Evolutionary conservation across 352 stramenopile genomes (phyloP), one percentile per base, ranked within the genome.

Genomic region (Phytophthora gonapodyides): DNA sequence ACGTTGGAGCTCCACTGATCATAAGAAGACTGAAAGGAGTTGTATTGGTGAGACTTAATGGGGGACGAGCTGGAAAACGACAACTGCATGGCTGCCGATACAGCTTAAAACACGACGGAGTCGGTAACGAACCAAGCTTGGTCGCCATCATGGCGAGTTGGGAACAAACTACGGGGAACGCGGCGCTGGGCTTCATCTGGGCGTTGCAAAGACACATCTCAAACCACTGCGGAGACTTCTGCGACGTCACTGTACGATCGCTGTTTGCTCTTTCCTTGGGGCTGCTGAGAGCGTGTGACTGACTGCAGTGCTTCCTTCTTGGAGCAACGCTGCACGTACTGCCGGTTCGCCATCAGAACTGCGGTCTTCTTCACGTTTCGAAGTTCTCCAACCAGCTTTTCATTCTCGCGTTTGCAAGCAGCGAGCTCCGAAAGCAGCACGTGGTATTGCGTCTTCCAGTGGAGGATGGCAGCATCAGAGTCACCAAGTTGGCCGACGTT

Each of bases 351-450:
- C 36, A 55, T 50, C 38, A 76, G 21, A 30, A 73, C 49, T 21
- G 54, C 58, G 21, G 55, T 60, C 48, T 76, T 76, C 37, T 62
- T 68, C 46, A 55, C 64, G 27, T 55, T 67, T 5, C 51, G 58
- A 5, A 76, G 64, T 4, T 73, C 54, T 58, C 19, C 41, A 40
- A 17, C 10, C 2, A 73, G 45, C 21, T 34, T 38, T 16, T 58
- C 34, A 21, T 60, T 73, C 30, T 76, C 64, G 38, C 55, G 43
- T 15, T 58, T 59, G 37, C 27, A 56, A 1, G 34, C 46, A 21
- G 24, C 38, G 13, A 76, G 16, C 30, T 73, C 34, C 12, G 37
- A 21, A 24, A 68, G 46, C 7, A 46, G 33, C 41, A 62, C 30
- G 41, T 73, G 38, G 17, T 33, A 71, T 33, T 68, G 48, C 9